phyloP scores from a whole-genome alignment of 2,329 filamentous ascomycete genomes.

The Claviceps sp. region DNA sequence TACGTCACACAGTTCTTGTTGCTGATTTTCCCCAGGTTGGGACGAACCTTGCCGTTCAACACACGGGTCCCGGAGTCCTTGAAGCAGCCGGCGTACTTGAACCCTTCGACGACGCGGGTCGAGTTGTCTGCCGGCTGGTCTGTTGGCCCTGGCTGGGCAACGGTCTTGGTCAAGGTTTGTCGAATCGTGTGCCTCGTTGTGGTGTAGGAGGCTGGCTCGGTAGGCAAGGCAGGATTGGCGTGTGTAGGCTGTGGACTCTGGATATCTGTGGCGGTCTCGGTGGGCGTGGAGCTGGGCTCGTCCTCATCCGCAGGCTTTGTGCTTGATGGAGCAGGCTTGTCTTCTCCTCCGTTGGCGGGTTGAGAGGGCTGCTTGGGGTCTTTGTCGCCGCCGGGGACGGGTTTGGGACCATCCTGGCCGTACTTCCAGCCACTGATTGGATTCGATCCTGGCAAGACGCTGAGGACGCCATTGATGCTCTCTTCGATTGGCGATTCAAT shows the following conservation, averaged over 20 bases:
- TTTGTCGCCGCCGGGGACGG: conserved; percentile 6
- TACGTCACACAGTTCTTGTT: conserved; percentile 33
- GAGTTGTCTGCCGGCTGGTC: conserved; percentile 7
- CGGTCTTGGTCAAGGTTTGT: conserved; percentile 33
- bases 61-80: conserved; percentile 23
- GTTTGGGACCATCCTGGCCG: conserved; percentile 14
- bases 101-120: conserved; percentile 13
- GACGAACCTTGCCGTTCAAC: conserved; percentile 25
- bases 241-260: conserved; percentile 1
- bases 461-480: conserved; percentile 28
- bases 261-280: neutral
- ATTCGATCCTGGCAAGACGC: conserved; percentile 41
- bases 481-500: conserved; percentile 35
- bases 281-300: neutral
- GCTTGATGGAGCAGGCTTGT: conserved; percentile 3
- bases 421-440: conserved; percentile 38
- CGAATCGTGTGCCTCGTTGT: conserved; percentile 25
- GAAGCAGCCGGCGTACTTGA: conserved; percentile 31
- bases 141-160: conserved; percentile 9
- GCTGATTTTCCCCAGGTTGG: conserved; percentile 28
- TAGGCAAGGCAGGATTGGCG: conserved; percentile 4
- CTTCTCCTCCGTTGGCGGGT: neutral
- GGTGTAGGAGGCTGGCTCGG: conserved; percentile 12
- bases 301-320: neutral
- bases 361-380: neutral